Percentiles rank a stretch among this genome's conserved stretches.
Evolutionary conservation across 345 rosid genomes (phyloP).

Genomic region (Bretschneidera sinensis): DNA sequence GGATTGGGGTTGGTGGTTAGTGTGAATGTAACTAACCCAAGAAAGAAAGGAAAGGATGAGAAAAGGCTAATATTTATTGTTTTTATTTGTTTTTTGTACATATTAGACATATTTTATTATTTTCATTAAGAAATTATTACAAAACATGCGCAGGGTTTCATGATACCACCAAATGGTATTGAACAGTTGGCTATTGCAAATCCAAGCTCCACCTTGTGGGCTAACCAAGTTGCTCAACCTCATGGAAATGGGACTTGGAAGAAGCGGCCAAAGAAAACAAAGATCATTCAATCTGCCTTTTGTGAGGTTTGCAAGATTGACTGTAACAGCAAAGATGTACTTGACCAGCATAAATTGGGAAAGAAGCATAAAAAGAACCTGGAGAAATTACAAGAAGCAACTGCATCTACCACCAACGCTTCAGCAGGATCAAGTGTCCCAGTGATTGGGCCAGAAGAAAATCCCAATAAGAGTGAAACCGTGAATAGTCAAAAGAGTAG

Average conservation of each 20-base stretch:
- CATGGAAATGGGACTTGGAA: slow-evolving; percentile 13
- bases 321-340: slow-evolving; percentile 24
- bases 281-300: slow-evolving; percentile 16
- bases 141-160: slow-evolving; percentile 14
- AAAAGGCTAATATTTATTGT: no score
- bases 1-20: no score
- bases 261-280: slow-evolving; percentile 20
- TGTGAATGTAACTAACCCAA: no score
- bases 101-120: no score
- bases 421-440: slow-evolving; percentile 11
- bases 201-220: slow-evolving; percentile 13
- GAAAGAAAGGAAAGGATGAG: no score
- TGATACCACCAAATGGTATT: slow-evolving; percentile 13
- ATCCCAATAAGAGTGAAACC: slow-evolving; percentile 16
- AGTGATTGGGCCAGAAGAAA: slow-evolving; percentile 28
- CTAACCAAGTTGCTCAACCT: slow-evolving; percentile 17
- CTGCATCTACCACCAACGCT: not conserved
- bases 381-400: slow-evolving; percentile 21
- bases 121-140: no score
- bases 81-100: no score
- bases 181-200: slow-evolving; percentile 17
- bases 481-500: slow-evolving; percentile 2
- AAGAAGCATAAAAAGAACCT: slow-evolving; percentile 34
- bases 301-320: slow-evolving; percentile 28
- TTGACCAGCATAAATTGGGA: slow-evolving; percentile 31